These are phyloP conservation scores for Podospora pseudoanserina DNA, from an alignment of 495 filamentous ascomycete species.

Conservation along the genomic window DNA sequence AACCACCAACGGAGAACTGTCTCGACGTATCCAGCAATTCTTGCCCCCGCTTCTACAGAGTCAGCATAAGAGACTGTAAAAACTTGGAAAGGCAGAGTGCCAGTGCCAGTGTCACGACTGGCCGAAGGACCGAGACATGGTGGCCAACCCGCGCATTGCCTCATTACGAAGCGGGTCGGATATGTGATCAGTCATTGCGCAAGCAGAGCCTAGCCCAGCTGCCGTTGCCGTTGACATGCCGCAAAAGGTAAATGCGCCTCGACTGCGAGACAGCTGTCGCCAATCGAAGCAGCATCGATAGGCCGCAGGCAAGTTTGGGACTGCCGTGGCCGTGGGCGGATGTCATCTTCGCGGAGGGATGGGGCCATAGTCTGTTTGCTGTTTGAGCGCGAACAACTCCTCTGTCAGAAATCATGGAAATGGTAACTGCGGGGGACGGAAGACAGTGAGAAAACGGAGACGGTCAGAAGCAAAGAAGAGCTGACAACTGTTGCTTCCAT, in stretches of 20 bases:
- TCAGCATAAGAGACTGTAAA: not conserved
- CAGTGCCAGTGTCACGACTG: slow-evolving; percentile 3
- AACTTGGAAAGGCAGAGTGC: not conserved
- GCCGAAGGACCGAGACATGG: slow-evolving; percentile 3
- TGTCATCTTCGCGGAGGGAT: not conserved
- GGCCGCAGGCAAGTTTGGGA: not conserved
- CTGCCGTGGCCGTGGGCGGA: not conserved
- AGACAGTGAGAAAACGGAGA: not conserved
- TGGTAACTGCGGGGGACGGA: not conserved
- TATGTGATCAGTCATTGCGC: not conserved
- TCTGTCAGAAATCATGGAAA: not conserved
- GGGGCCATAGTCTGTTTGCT: not conserved
- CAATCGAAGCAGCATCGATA: not conserved
- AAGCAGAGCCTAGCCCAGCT: not conserved
- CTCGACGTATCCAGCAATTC: not conserved
- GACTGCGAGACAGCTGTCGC: not conserved
- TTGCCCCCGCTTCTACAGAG: no score
- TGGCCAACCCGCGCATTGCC: not conserved
- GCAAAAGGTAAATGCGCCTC: not conserved
- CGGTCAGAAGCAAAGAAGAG: not conserved
- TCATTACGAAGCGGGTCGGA: not conserved
- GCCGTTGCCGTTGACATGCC: not conserved
- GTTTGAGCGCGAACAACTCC: not conserved
- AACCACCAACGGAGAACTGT: not conserved
- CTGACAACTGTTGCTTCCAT: not conserved